Base-by-base conservation (phyloP, 441 rosid species). In the Pelargonium cotyledonis region DNA sequence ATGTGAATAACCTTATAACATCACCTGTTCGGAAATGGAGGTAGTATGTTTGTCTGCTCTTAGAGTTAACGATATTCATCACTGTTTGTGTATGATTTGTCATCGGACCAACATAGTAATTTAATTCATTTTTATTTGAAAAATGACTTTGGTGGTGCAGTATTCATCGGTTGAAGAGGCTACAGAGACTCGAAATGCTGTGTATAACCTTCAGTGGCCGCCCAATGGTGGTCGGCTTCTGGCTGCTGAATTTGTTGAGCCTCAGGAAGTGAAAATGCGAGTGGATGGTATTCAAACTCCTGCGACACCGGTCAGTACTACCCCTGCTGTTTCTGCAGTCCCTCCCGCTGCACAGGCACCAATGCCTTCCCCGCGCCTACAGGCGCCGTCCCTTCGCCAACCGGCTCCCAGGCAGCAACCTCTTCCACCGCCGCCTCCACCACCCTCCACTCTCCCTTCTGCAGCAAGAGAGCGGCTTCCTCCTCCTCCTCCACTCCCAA, bases 171-270 rank as follows among this genome's bases (percentile, higher is more conserved):
- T 85, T 65, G 95, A 95, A 73, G 93, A 95, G 83, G 97, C 99
- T 40, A 64, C 76, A 2, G 89, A 84, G 71, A 92, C 99, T 0
- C 82, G 99, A 26, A 88, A 90, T 79, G 95, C 96, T 15, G 86
- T 92, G 72, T 95, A 91, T 76, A 92, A 90, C 80, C 83, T 95
- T 8, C 92, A 95, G 44, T 95, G 98, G 99, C 99, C 97, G 2
- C 80, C 93, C 16, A 90, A 95, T 35, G 99, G 97, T 51, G 99
- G 99, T 1, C 96, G 91, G 26, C 86, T 77, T 62, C 80, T 95
- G 69, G 77, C 77, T 58, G 98, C 96, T 2, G 96, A 90, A 67
- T 95, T 86, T 83, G 99, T 92, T 47, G 92, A 88, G 43, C 84
- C 90, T 60, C 89, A 85, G 75, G 98, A 92, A 72, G 97, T 90